phyloP scores from a whole-genome alignment of 225 moss, liverwort and hornwort genomes.

The Rhytidiadelphus loreus region DNA sequence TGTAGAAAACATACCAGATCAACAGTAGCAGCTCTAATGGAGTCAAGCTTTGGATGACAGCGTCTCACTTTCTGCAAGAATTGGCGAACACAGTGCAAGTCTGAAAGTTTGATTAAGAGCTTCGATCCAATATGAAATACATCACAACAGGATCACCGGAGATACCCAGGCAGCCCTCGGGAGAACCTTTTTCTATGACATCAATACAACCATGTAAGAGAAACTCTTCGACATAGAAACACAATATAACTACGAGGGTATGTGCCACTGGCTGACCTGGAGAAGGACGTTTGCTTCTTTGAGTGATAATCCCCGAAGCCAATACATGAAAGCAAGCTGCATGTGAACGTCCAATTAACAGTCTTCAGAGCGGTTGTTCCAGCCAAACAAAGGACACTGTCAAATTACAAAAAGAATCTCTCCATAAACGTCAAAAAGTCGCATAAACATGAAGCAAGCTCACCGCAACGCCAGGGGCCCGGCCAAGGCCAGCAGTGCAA shows the following conservation, averaged over 20 bases:
- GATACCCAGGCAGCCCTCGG: not conserved
- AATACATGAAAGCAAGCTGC: conserved; percentile 97
- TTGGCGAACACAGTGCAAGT: not conserved
- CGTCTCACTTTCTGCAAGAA: conserved; percentile 71
- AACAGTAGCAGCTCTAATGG: conserved; percentile 83
- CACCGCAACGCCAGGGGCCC: conserved; percentile 90
- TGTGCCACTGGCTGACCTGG: conserved; percentile 37
- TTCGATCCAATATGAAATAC: not conserved
- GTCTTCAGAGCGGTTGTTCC: not conserved
- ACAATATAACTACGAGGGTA: not conserved
- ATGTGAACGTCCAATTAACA: not conserved
- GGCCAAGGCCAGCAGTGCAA: conserved; percentile 95
- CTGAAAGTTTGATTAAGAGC: not conserved
- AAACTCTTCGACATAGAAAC: not conserved
- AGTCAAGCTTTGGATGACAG: conserved; percentile 85
- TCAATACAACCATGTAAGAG: not conserved
- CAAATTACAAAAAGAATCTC: not conserved
- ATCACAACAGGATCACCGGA: not conserved
- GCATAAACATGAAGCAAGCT: not conserved
- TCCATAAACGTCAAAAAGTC: not conserved
- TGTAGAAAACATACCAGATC: conserved; percentile 52
- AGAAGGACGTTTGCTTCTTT: conserved; percentile 72
- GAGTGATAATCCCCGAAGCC: conserved; percentile 67
- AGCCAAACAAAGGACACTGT: not conserved
- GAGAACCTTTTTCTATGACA: not conserved